These are phyloP conservation scores for Epichloe coenophiala DNA, from an alignment of 2,329 filamentous ascomycete genomes.

Conservation along the genomic window DNA sequence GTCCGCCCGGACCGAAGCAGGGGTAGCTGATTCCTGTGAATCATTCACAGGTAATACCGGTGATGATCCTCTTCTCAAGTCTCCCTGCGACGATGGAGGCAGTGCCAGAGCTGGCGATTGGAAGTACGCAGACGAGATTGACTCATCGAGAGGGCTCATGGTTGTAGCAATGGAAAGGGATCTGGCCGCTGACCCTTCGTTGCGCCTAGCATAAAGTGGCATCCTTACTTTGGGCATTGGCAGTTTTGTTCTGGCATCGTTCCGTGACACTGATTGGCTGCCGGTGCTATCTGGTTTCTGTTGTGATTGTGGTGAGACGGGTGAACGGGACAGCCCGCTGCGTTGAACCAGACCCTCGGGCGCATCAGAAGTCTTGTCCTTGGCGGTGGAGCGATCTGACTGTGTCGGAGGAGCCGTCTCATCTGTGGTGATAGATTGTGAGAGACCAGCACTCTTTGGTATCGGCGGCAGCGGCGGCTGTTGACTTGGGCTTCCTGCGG, in stretches of 20 bases:
- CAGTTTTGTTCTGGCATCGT: background rate
- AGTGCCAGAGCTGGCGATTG: conserved; percentile 2
- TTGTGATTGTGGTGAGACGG: background rate
- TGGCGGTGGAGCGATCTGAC: background rate
- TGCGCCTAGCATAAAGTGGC: background rate
- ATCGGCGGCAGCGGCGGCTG: background rate
- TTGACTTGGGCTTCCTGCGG: background rate
- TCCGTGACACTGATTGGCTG: background rate
- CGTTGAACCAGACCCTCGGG: background rate
- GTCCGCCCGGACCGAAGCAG: background rate
- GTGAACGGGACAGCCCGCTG: background rate
- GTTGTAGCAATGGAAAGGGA: conserved; percentile 17
- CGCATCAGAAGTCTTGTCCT: background rate
- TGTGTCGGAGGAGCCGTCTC: background rate
- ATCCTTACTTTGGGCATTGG: background rate
- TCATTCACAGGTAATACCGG: conserved; percentile 29
- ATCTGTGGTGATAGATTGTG: background rate
- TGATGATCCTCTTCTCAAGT: conserved; percentile 33
- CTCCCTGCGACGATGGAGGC: conserved; percentile 11
- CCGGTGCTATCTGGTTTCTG: background rate
- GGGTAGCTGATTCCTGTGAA: background rate
- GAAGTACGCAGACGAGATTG: conserved; percentile 1
- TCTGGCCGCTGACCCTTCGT: background rate
- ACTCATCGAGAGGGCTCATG: conserved; percentile 5
- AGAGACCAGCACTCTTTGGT: background rate